Conservation (phyloP, 2,329 filamentous ascomycete species). For the Penicillium sp. region DNA sequence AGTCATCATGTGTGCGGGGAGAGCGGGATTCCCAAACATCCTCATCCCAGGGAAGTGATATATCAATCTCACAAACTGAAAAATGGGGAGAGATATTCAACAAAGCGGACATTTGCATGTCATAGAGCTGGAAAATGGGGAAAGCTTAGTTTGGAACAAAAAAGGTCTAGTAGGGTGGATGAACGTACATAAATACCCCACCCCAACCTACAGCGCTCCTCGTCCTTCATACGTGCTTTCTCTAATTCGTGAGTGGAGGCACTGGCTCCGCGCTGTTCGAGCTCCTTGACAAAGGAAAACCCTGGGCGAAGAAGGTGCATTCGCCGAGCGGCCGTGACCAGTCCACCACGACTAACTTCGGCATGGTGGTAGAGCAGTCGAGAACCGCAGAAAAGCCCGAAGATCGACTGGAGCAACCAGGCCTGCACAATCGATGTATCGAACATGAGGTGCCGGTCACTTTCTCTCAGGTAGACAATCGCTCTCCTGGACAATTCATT, state of each 20-base stretch:
- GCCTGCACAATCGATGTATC: not conserved
- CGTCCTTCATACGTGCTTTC: not conserved
- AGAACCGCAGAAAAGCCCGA: not conserved
- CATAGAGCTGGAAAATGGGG: too few species aligned
- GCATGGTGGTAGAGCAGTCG: not conserved
- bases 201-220: not conserved
- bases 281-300: not conserved
- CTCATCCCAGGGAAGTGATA: not conserved
- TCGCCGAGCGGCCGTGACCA: not conserved
- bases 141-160: not conserved
- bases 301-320: conserved; percentile 1
- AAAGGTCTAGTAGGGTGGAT: not conserved
- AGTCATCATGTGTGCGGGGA: not conserved
- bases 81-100: not conserved
- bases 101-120: not conserved
- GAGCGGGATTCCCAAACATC: not conserved
- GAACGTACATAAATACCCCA: not conserved
- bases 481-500: not conserved
- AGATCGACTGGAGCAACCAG: not conserved
- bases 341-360: not conserved
- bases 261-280: not conserved
- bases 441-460: not conserved
- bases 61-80: not conserved
- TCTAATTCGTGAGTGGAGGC: not conserved
- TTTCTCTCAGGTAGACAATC: not conserved